Evolutionary conservation across 2,329 filamentous ascomycete genomes (phyloP).

Genomic region (Ophiostoma himal-ulmi): DNA sequence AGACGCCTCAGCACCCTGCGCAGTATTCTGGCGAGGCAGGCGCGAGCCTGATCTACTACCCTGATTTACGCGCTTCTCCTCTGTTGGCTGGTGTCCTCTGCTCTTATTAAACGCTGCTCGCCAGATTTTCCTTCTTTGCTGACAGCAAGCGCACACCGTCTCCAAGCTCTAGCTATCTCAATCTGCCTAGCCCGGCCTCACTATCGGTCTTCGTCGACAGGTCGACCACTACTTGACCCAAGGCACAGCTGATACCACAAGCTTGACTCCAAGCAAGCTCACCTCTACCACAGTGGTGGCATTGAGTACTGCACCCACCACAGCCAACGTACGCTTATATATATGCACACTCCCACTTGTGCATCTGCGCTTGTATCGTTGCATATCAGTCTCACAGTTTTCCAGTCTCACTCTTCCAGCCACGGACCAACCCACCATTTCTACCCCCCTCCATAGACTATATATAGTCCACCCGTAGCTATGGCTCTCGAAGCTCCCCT

Average conservation of each 20-base stretch:
- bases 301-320: background rate
- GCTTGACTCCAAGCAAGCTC: background rate
- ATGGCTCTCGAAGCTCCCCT: slow-evolving; percentile 60
- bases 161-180: background rate
- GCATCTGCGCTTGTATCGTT: background rate
- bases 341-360: background rate
- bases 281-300: background rate
- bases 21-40: background rate
- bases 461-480: slow-evolving; percentile 22
- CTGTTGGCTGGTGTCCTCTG: background rate
- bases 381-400: background rate
- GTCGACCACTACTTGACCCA: background rate
- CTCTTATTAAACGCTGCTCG: background rate
- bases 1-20: background rate
- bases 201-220: slow-evolving; percentile 9
- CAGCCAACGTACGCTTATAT: background rate
- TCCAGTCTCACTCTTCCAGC: background rate
- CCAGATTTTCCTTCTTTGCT: background rate
- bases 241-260: background rate
- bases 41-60: background rate
- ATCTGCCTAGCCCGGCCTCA: slow-evolving; percentile 15
- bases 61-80: background rate
- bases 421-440: background rate
- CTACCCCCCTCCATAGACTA: background rate
- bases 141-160: background rate